phyloP scores from a whole-genome alignment of 768 basidiomycete species.

The Lactarius akahatsu region DNA sequence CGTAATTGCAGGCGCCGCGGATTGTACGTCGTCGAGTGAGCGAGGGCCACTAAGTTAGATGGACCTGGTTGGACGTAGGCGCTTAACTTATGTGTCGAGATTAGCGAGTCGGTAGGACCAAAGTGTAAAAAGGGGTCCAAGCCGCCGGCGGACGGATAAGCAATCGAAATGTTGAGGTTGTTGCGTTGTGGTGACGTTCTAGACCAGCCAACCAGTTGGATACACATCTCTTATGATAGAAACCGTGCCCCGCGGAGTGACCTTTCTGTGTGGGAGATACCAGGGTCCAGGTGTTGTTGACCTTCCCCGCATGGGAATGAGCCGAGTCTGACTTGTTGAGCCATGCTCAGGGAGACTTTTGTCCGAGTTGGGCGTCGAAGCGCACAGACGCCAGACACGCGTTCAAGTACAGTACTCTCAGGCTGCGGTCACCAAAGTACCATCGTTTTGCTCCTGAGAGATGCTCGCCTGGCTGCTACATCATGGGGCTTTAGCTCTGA shows the following conservation, averaged over 20 bases:
- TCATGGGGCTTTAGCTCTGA: background rate
- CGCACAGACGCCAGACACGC: background rate
- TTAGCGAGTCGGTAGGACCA: conserved; percentile 12
- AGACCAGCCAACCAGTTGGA: conserved; percentile 12
- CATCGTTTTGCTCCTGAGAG: background rate
- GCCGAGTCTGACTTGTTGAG: background rate
- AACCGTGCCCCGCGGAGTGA: conserved; percentile 9
- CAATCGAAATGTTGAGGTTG: background rate
- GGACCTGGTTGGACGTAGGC: background rate
- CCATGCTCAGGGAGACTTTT: conserved; percentile 20
- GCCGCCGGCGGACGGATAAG: conserved; percentile 16
- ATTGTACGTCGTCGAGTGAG: background rate
- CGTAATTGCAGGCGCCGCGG: background rate
- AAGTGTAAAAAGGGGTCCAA: conserved; percentile 12
- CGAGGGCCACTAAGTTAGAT: too few relatives aligned
- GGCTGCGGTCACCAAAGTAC: background rate
- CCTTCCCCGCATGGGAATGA: background rate
- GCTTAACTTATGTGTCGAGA: background rate
- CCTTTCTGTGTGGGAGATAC: background rate
- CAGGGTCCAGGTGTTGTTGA: background rate
- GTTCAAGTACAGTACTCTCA: background rate
- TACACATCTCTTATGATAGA: conserved; percentile 1
- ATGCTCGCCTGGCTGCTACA: background rate
- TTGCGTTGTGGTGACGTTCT: conserved; percentile 8
- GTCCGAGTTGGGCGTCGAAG: conserved; percentile 9